Conservation (phyloP, 768 basidiomycete genomes). For the Phaeolepiota aurea region DNA sequence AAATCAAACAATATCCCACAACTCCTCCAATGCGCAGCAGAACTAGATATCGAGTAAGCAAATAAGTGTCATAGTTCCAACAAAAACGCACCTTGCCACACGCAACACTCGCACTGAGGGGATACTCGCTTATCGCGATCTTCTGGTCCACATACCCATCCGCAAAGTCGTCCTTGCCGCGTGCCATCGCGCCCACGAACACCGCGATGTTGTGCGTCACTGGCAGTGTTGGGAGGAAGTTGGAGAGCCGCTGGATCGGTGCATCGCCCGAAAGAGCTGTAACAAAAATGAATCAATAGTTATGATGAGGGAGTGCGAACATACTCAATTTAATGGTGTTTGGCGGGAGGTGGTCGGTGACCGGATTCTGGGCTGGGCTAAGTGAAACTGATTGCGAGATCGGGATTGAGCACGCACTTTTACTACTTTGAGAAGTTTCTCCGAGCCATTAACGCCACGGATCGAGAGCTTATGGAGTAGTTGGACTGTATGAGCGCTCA, state of each 20-base stretch:
- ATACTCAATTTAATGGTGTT: slow-evolving; percentile 93
- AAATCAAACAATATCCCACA: too few species aligned
- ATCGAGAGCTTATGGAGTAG: slow-evolving; percentile 93
- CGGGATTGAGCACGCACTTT: slow-evolving; percentile 44
- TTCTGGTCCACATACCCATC: slow-evolving; percentile 94
- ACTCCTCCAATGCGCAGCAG: not conserved
- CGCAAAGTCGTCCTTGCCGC: slow-evolving; percentile 94
- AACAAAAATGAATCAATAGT: not conserved
- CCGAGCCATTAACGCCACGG: slow-evolving; percentile 91
- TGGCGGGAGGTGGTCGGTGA: slow-evolving; percentile 87
- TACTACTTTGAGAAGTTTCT: slow-evolving; percentile 95
- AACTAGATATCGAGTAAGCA: not conserved
- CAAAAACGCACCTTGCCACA: slow-evolving; percentile 85
- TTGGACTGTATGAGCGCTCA: slow-evolving; percentile 59
- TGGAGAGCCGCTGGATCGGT: slow-evolving; percentile 26
- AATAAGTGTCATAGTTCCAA: not conserved
- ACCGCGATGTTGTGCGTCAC: slow-evolving; percentile 86
- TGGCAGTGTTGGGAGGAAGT: slow-evolving; percentile 80
- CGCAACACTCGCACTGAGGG: slow-evolving; percentile 87
- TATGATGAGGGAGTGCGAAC: not conserved
- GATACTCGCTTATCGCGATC: slow-evolving; percentile 92
- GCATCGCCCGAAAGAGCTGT: slow-evolving; percentile 9
- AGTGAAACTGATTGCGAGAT: slow-evolving; percentile 6
- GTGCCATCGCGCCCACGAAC: slow-evolving; percentile 97
- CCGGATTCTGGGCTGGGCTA: slow-evolving; percentile 64